A percentile compares a stretch with the other conserved stretches of the same genome.
These are phyloP conservation scores for Trichosanthes cucumerina DNA, from an alignment of 306 rosid species.

Conservation along the genomic window DNA sequence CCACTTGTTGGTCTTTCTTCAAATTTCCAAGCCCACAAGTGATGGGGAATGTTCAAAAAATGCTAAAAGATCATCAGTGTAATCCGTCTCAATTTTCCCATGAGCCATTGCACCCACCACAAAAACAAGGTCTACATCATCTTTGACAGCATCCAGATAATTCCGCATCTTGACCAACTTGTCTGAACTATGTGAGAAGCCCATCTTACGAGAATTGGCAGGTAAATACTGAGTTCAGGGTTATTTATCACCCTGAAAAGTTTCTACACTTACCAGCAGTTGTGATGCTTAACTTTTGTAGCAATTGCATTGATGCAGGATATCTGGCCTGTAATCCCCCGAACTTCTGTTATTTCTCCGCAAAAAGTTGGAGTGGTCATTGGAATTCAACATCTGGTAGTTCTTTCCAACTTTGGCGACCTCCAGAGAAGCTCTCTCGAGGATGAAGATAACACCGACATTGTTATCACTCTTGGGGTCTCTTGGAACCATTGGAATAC, in stretches of 20 bases:
- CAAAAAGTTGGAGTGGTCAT: conserved; percentile 62
- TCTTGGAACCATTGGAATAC: conserved; percentile 38
- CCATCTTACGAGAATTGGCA: conserved; percentile 50
- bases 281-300: conserved; percentile 69
- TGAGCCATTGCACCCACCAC: conserved; percentile 97
- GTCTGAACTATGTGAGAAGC: conserved; percentile 57
- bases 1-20: no score
- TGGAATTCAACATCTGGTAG: conserved; percentile 71
- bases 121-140: conserved; percentile 47
- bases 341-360: conserved; percentile 54
- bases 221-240: conserved; percentile 78
- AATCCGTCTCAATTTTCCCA: conserved; percentile 70
- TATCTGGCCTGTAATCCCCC: conserved; percentile 74
- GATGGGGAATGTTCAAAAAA: no score
- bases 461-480: conserved; percentile 11
- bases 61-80: conserved; percentile 62
- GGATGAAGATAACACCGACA: conserved; percentile 51
- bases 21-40: no score
- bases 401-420: conserved; percentile 85
- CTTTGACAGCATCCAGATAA: conserved; percentile 24
- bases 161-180: conserved; percentile 47
- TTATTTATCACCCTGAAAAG: conserved; percentile 67
- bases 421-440: conserved; percentile 79
- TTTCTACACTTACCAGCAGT: conserved; percentile 68
- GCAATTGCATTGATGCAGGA: conserved; percentile 80